These are phyloP conservation scores for Aspergillus egyptiacus DNA, from an alignment of 495 filamentous ascomycete species.

Conservation along the genomic window DNA sequence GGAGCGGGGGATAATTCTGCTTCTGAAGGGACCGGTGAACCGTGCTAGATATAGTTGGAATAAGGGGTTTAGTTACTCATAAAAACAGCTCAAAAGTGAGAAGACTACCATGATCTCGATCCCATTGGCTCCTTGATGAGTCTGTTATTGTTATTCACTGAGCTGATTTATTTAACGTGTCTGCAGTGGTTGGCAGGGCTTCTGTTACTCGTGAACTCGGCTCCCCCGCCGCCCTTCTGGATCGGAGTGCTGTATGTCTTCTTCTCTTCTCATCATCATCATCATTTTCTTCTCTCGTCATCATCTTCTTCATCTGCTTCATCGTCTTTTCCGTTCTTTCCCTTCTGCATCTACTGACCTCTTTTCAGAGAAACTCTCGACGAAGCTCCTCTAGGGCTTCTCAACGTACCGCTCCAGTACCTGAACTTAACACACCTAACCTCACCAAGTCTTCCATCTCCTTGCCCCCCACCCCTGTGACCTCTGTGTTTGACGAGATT, in stretches of 20 bases:
- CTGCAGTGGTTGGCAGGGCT: conserved; percentile 19
- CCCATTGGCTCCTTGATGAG: too few relatives aligned
- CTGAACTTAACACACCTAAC: conserved; percentile 14
- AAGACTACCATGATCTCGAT: not conserved
- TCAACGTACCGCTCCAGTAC: conserved; percentile 16
- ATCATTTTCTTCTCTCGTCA: not conserved
- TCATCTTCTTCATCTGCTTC: not conserved
- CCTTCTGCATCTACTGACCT: too few relatives aligned
- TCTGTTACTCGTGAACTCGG: conserved; percentile 19
- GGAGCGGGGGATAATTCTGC: not conserved
- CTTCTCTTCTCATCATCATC: too few relatives aligned
- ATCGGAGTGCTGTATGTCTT: conserved; percentile 17
- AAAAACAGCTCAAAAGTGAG: conserved; percentile 6
- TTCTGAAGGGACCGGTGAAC: not conserved
- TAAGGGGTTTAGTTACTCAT: not conserved
- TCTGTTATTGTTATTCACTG: too few relatives aligned
- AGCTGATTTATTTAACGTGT: too few relatives aligned
- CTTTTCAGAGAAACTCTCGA: conserved; percentile 13
- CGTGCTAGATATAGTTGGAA: not conserved
- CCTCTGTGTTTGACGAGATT: conserved; percentile 23
- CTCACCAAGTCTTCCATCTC: conserved; percentile 21
- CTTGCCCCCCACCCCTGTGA: conserved; percentile 21
- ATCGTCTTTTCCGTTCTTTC: not conserved
- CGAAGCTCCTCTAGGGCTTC: conserved; percentile 23
- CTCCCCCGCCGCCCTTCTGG: conserved; percentile 16